Base-by-base conservation (phyloP, 2,329 filamentous ascomycete genomes). In the Xylariomycetidae sp. region DNA sequence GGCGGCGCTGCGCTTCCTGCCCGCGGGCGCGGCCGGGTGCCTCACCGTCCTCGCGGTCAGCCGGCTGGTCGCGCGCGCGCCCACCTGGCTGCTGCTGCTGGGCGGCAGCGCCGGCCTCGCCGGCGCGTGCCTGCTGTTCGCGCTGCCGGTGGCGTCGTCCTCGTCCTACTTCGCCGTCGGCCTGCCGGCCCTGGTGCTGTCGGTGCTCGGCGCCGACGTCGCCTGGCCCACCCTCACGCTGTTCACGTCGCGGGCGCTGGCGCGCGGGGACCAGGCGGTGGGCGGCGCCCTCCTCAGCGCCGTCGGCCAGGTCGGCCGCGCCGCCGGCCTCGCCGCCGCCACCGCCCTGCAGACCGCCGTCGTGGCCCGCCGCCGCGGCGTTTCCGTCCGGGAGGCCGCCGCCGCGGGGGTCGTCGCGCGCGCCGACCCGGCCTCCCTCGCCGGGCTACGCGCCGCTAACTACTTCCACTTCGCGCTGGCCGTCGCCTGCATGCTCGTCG, bases 221-320 rank as follows among this genome's bases (percentile, higher is more conserved):
- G 65, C 79, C 0, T 83, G 76, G 65, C 79, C 80, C 0, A 73
- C 72, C 4, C 59, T 85, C 13, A 78, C 76, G 0, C 65, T 85
- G 1, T 83, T 82, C 50, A 79, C 74, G 0, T 79, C 79, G 0
- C 74, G 75, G 39, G 65, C 72, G 0, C 63, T 85, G 1, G 74
- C 79, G 0, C 60, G 64, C 1, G 72, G 76, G 31, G 79, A 85
- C 40, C 80, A 85, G 48, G 76, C 78, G 2, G 55, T 85, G 0
- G 80, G 79, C 1, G 81, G 79, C 1, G 81, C 78, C 0, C 66
- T 84, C 7, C 74, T 85, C 50, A 83, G 83, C 38, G 70, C 79
- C 0, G 70, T 79, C 10, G 75, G 74, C 0, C 78, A 82, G 48
- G 62, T 84, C 19, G 80, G 80, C 0, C 64, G 80, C 6, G 72